Conservation (phyloP, 169 alveolate genomes). For the Plasmodium billcollinsi region DNA sequence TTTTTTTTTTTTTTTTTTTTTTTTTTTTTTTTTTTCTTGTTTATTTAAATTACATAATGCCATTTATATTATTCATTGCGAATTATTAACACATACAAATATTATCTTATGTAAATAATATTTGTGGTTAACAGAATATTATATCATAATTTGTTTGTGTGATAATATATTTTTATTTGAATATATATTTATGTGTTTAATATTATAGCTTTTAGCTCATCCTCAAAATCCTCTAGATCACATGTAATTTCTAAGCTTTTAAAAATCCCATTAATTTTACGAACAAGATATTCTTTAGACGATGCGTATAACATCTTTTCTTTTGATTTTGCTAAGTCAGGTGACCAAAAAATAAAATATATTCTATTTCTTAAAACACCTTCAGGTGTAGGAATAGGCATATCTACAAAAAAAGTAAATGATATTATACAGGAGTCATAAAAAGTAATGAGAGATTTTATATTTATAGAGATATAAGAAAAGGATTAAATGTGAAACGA, state of each 20-base stretch:
- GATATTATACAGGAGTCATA: neutral
- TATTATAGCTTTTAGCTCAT: conserved; percentile 37
- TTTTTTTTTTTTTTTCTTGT: neutral
- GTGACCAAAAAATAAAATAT: conserved; percentile 76
- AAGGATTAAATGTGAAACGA: neutral
- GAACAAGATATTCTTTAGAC: conserved; percentile 69
- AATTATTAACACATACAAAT: too few species aligned
- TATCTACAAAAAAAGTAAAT: conserved; percentile 15
- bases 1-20: neutral
- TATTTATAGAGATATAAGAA: neutral
- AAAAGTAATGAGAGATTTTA: neutral
- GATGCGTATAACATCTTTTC: conserved; percentile 75
- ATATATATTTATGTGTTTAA: conserved; percentile 36
- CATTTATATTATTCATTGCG: too few species aligned
- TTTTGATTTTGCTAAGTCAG: conserved; percentile 60
- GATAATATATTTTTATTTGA: neutral
- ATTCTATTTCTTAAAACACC: conserved; percentile 69
- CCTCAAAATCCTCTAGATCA: conserved; percentile 69
- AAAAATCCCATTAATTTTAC: conserved; percentile 73
- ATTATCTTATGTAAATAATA: neutral
- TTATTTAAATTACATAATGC: too few species aligned
- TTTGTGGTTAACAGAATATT: neutral
- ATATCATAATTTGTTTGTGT: neutral
- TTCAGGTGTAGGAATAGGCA: conserved; percentile 74
- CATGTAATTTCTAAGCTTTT: conserved; percentile 72